Conservation (phyloP, 225 moss, liverwort and hornwort genomes). For the Thuidium tamariscinum region DNA sequence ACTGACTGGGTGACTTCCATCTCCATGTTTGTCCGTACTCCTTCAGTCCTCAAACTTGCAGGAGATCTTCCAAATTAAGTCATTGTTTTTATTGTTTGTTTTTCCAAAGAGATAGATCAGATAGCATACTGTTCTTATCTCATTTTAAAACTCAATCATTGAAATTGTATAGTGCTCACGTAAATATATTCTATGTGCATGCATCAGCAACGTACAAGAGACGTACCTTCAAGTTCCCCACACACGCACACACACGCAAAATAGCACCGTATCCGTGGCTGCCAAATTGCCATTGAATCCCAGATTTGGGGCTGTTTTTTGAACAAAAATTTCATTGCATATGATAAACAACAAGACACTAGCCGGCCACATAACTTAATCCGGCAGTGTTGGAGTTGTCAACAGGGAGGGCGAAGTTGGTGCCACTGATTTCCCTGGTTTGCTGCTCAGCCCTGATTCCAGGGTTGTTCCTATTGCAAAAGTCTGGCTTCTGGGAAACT, state of each 20-base stretch:
- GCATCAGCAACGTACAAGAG: neutral
- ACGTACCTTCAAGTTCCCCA: neutral
- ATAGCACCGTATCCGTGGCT: neutral
- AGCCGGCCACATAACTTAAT: no score
- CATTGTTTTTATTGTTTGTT: neutral
- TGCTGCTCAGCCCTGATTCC: neutral
- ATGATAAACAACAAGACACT: no score
- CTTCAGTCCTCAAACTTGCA: neutral
- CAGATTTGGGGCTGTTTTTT: no score
- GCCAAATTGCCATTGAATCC: neutral
- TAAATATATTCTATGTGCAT: neutral
- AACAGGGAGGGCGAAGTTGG: neutral
- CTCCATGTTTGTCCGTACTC: neutral
- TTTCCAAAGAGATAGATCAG: neutral
- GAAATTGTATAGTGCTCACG: no score
- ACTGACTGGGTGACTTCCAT: neutral
- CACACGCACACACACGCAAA: neutral
- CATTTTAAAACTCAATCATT: no score
- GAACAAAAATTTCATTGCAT: no score
- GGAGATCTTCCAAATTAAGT: neutral
- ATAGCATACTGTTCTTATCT: neutral
- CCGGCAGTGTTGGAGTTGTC: neutral
- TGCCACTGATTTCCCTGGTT: neutral
- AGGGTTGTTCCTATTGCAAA: no score
- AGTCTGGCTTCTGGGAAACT: no score